phyloP scores from a whole-genome alignment of 768 basidiomycete species.

The Lentinula boryana region DNA sequence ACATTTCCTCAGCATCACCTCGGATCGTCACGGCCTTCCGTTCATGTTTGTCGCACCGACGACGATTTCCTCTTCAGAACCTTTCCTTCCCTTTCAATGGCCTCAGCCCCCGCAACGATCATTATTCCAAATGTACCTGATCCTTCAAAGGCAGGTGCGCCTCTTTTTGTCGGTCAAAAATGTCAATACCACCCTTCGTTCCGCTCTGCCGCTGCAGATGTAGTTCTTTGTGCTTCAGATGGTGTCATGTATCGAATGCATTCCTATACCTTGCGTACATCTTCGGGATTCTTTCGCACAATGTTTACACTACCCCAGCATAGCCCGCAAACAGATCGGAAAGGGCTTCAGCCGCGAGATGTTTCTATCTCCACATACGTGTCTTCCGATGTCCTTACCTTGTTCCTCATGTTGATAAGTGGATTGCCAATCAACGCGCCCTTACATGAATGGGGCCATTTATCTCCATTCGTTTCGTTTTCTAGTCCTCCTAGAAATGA shows the following conservation, averaged over 20 bases:
- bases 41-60: neutral
- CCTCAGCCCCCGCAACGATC: neutral
- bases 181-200: slow-evolving; percentile 11
- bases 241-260: slow-evolving; percentile 39
- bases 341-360: neutral
- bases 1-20: neutral
- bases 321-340: neutral
- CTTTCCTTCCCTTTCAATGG: neutral
- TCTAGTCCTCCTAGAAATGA: slow-evolving; percentile 12
- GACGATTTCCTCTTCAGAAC: neutral
- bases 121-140: neutral
- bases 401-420: slow-evolving; percentile 5
- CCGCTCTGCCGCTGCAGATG: slow-evolving; percentile 12
- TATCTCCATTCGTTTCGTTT: neutral
- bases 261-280: slow-evolving; percentile 42
- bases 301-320: slow-evolving; percentile 43
- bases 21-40: neutral
- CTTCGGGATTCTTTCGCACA: slow-evolving; percentile 44
- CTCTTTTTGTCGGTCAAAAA: neutral
- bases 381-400: slow-evolving; percentile 1
- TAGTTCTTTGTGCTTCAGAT: slow-evolving; percentile 21
- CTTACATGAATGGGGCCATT: neutral
- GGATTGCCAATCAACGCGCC: slow-evolving; percentile 1
- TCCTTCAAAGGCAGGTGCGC: neutral
- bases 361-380: slow-evolving; percentile 2